These are phyloP conservation scores for Rhodotorula sp. DNA, from an alignment of 1,284 basidiomycete species.

Conservation along the genomic window DNA sequence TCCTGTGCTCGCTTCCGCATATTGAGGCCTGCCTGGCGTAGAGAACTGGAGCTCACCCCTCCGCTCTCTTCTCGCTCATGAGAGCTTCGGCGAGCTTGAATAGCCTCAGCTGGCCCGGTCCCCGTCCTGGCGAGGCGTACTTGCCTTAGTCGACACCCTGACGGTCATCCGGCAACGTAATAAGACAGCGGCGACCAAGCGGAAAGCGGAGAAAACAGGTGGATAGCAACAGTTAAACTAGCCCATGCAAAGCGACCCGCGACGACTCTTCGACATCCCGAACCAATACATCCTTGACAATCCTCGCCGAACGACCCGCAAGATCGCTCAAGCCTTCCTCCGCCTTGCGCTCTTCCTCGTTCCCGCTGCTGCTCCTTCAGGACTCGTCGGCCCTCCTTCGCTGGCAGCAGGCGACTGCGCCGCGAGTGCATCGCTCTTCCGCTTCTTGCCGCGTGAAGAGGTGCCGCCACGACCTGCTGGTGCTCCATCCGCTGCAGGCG, in stretches of 20 bases:
- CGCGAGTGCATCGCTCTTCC: conserved; percentile 28
- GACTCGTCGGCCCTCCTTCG: background rate
- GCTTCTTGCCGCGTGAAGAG: conserved; percentile 10
- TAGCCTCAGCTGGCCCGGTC: too few species aligned
- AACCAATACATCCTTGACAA: too few species aligned
- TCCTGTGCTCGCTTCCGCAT: too few species aligned
- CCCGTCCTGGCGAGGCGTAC: too few species aligned
- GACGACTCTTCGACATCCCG: background rate
- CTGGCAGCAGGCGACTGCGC: background rate
- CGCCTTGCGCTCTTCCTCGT: conserved; percentile 16
- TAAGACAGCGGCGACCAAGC: too few species aligned
- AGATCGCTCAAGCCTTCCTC: background rate
- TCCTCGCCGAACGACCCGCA: background rate
- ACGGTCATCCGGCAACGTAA: background rate
- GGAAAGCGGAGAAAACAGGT: too few species aligned
- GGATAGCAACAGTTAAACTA: too few species aligned
- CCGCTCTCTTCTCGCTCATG: too few species aligned
- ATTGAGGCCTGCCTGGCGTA: too few species aligned
- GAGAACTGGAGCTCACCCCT: too few species aligned
- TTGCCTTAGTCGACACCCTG: too few species aligned
- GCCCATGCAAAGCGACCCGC: background rate
- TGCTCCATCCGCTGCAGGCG: background rate
- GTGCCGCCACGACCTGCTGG: background rate
- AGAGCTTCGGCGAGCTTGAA: too few species aligned
- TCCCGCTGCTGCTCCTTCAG: background rate